phyloP scores from a whole-genome alignment of 2,329 filamentous ascomycete species.

The Alternaria rosae region DNA sequence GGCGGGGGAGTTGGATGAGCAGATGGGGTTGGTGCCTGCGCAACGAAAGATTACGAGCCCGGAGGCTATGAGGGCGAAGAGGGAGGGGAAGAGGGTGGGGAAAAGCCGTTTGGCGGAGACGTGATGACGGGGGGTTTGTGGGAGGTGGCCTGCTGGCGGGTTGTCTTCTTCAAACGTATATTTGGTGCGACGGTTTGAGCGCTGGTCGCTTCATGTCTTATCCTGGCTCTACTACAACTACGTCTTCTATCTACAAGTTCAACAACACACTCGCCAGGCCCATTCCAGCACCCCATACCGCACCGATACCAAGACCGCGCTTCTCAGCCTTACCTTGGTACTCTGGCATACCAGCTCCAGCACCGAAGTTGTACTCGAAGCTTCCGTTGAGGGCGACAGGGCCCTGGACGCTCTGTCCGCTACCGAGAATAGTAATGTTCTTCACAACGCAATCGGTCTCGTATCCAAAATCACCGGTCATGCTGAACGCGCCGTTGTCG shows the following conservation, averaged over 20 bases:
- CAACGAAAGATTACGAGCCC: not conserved
- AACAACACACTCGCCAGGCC: not conserved
- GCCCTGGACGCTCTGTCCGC: slow-evolving; percentile 60
- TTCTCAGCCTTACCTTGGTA: not conserved
- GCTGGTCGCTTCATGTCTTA: not conserved
- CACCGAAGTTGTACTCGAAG: slow-evolving; percentile 17
- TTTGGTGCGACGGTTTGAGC: not conserved
- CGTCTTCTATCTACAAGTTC: slow-evolving; percentile 1
- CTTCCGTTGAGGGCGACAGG: slow-evolving; percentile 48
- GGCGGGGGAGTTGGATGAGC: not conserved
- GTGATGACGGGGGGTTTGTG: not conserved
- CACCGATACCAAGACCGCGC: not conserved
- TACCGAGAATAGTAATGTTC: slow-evolving; percentile 39
- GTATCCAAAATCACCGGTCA: slow-evolving; percentile 65
- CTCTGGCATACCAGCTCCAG: not conserved
- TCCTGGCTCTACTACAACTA: not conserved
- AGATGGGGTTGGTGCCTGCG: not conserved
- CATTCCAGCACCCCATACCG: not conserved
- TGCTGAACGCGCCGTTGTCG: slow-evolving; percentile 59
- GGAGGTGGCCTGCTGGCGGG: not conserved
- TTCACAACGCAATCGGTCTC: slow-evolving; percentile 30
- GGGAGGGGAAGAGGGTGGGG: not conserved
- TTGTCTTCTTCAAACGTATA: not conserved
- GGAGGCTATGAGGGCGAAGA: not conserved
- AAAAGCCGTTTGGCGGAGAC: not conserved